Evolutionary conservation across 2,329 filamentous ascomycete genomes (phyloP).

Genomic region (Diaporthe capsici): DNA sequence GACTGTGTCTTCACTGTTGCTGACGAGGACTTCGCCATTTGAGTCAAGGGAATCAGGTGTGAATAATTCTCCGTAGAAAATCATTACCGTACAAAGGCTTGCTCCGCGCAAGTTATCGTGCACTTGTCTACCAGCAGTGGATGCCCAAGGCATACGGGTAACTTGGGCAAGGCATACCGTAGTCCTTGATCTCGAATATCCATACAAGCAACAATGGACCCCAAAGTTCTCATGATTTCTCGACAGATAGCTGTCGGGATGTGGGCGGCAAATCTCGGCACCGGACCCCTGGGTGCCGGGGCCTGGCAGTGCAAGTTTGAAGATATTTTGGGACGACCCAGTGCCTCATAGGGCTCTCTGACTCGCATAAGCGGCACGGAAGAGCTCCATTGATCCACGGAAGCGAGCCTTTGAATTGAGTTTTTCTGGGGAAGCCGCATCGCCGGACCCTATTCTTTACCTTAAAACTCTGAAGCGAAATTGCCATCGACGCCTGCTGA

Average conservation of each 20-base stretch:
- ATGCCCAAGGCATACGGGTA: slow-evolving; percentile 5
- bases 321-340: slow-evolving; percentile 26
- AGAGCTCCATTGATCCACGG: slow-evolving; percentile 19
- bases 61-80: slow-evolving; percentile 16
- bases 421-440: slow-evolving; percentile 17
- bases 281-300: neutral
- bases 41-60: slow-evolving; percentile 19
- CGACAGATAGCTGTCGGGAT: neutral
- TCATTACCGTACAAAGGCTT: neutral
- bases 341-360: slow-evolving; percentile 21
- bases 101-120: slow-evolving; percentile 9
- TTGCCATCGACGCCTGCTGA: slow-evolving; percentile 19
- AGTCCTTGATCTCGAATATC: neutral
- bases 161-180: neutral
- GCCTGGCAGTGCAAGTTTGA: slow-evolving; percentile 15
- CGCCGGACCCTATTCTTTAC: slow-evolving; percentile 16
- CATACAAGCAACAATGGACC: neutral
- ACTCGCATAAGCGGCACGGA: slow-evolving; percentile 17
- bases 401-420: slow-evolving; percentile 18
- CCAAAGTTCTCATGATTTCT: slow-evolving; percentile 5
- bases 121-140: neutral
- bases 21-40: neutral
- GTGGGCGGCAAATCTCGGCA: slow-evolving; percentile 24
- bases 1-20: neutral
- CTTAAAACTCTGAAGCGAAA: slow-evolving; percentile 8